Base-by-base conservation (phyloP, 2,329 filamentous ascomycete species). In the Ophiosphaerella korrae region DNA sequence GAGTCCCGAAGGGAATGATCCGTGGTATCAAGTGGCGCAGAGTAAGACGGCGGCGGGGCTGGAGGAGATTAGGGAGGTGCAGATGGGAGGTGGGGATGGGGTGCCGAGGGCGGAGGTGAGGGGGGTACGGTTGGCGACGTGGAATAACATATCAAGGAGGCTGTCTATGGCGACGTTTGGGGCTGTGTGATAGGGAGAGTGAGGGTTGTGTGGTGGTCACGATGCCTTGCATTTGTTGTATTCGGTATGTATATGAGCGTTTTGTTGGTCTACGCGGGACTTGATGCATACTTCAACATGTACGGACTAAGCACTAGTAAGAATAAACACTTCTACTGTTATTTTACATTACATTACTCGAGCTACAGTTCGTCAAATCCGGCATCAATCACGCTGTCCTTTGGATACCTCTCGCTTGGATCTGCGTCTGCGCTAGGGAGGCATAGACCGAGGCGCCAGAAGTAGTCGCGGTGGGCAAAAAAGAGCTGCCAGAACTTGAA, bases 381-480 rank as follows among this genome's bases (percentile, higher is more conserved):
- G n/a, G 58, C 48, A 4, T 57, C 53, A 8, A 50, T 60, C 46
- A 50, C 50, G 14, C 43, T 52, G 35, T 56, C 53, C 36, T 61
- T 60, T 1, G 68, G 64, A 52, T 74, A 83, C 87, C 87, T 89
- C 60, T 89, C 83, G 39, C 79, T 77, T 2, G 87, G 86, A 68
- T 88, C 87, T 11, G 89, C 89, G 11, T 88, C 88, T 0, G 93
- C 45, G 35, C 35, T 24, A 18, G 45, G 92, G 2, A 97, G 80
- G 75, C 94, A 99, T 29, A 97, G 77, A 0, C 94, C 94, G 45
- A 99, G 74, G 49, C 94, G 82, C 90, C 91, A 96, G 75, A 99
- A 97, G 74, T 99, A 99, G 76, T 99, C 94, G 34, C 94, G 80
- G 75, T 99, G 94, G 1, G 92, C 89, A 73, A 95, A 96, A 68